Evolutionary conservation across 2,329 filamentous ascomycete species (phyloP).

Genomic region (Aquanectria penicillioides): DNA sequence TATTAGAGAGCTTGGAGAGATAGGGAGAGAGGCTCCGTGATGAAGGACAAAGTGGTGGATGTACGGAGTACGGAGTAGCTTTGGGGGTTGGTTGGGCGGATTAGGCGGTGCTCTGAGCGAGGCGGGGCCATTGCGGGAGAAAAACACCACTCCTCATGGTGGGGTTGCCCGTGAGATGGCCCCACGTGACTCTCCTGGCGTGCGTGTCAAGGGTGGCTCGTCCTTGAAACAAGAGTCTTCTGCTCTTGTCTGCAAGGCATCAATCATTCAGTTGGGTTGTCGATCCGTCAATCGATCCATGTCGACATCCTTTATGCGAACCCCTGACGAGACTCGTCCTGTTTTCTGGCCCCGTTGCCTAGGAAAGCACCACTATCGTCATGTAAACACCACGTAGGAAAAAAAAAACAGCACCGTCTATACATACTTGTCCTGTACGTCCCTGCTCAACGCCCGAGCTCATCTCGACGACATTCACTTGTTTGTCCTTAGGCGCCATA

Average conservation of each 20-base stretch:
- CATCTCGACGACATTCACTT: too few species aligned
- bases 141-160: slow-evolving; percentile 46
- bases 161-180: slow-evolving; percentile 46
- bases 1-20: not conserved
- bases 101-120: slow-evolving; percentile 28
- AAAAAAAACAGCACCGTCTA: too few species aligned
- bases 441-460: too few species aligned
- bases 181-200: slow-evolving; percentile 44
- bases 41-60: slow-evolving; percentile 26
- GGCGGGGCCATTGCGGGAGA: slow-evolving; percentile 44
- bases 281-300: too few species aligned
- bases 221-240: slow-evolving; percentile 9
- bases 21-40: slow-evolving; percentile 34
- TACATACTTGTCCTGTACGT: too few species aligned
- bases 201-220: slow-evolving; percentile 35
- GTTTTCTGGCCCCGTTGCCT: not conserved
- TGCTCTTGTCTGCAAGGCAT: slow-evolving; percentile 14
- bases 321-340: not conserved
- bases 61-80: slow-evolving; percentile 10
- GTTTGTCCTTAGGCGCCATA: not conserved
- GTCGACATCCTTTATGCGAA: too few species aligned
- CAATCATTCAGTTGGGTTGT: not conserved
- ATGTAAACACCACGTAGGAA: too few species aligned
- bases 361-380: too few species aligned
- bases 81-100: slow-evolving; percentile 34